Percentiles rank a stretch among this genome's conserved stretches.
phyloP scores from a whole-genome alignment of 148 eudicot species.

The Arbutus unedo region DNA sequence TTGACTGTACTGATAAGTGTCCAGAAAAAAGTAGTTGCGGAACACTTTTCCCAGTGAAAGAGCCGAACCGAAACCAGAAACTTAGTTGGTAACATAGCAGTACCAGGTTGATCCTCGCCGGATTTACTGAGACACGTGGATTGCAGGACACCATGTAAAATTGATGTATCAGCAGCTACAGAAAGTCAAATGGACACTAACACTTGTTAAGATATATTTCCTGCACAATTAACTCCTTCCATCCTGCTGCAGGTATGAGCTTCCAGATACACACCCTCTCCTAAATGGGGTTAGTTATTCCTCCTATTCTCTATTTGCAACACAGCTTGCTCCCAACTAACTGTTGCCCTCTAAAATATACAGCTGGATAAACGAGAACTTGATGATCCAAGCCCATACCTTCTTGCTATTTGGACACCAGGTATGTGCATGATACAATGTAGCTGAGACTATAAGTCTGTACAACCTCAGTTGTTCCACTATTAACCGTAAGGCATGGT shows the following conservation, averaged over 20 bases:
- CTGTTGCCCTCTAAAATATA: conserved; percentile 5
- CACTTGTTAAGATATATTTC: background rate
- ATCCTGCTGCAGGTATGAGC: conserved; percentile 56
- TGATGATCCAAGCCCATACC: conserved; percentile 81
- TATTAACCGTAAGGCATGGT: background rate
- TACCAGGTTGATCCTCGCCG: background rate
- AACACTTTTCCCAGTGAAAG: conserved; percentile 3
- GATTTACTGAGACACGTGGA: background rate
- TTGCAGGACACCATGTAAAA: background rate
- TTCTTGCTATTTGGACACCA: conserved; percentile 75
- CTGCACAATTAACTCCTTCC: conserved; percentile 15
- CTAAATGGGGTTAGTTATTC: conserved; percentile 46
- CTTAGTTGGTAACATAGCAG: background rate
- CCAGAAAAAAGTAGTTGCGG: background rate
- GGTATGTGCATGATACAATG: conserved; percentile 33
- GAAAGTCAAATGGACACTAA: background rate
- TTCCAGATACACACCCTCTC: conserved; percentile 66
- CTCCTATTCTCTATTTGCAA: background rate
- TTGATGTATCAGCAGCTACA: background rate
- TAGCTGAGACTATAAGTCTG: background rate
- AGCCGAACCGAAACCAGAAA: background rate
- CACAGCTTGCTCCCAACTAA: conserved; percentile 16
- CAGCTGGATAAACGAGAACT: conserved; percentile 65
- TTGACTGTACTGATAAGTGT: background rate
- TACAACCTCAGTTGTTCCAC: background rate